Base-by-base conservation (phyloP, 192 early-diverging fungal species). In the Backusella psychrophila region DNA sequence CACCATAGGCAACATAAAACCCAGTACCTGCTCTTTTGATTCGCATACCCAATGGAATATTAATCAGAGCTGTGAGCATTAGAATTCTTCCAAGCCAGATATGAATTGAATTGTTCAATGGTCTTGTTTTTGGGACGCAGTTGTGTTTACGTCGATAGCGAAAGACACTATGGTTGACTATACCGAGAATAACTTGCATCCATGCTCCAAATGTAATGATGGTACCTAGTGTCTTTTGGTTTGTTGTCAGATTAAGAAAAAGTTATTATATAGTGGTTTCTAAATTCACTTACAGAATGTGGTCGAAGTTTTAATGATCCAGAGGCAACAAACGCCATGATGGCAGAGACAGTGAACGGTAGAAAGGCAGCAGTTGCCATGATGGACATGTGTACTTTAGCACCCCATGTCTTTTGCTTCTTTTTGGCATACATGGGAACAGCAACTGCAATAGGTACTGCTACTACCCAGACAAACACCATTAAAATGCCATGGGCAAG, bases 101-200 rank as follows among this genome's bases (percentile, higher is more conserved):
- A 69, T 76, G 75, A 23, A 71, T 34, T 6, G 33, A 21, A 36
- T 76, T 76, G 17, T 76, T 65, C 75, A 68, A 76, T 31, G 75
- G 75, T 21, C 68, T 42, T 36, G 8, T 46, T 26, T 12, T 26
- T 17, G 75, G 75, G 0, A 76, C 4, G 1, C 36, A 12, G 31
- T 76, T 56, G 7, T 53, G 5, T 29, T 68, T 69, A 26, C 41
- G n/a, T 70, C 75, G 67, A 29, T 71, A 53, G 17, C 68, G 39
- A 56, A 71, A 76, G 5, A 76, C 3, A 5, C 33, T 21, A 8
- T 76, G 75, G n/a, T 76, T 76, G 46, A 34, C 17, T 31, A 35
- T 23, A n/a, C 75, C 75, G 12, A 71, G 33, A 15, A 23, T 31
- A 2, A 76, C 19, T 38, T 76, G 75, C 39, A 69, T 39, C 66